Evolutionary conservation across 352 stramenopile genomes (phyloP).

Genomic region (Phytophthora citricola): DNA sequence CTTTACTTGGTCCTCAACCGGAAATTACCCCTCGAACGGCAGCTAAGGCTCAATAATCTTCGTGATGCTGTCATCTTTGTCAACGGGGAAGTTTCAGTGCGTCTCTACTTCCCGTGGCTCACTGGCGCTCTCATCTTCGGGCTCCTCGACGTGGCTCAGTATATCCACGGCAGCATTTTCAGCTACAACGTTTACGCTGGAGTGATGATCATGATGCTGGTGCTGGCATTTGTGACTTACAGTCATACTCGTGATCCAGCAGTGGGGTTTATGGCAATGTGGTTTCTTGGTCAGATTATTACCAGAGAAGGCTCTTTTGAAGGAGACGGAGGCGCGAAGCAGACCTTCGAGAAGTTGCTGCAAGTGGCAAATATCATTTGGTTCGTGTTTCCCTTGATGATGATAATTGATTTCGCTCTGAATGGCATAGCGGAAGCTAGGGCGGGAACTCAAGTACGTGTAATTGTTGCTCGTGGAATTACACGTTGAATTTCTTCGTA

Average conservation of each 20-base stretch:
- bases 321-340: not conserved
- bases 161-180: conserved; percentile 33
- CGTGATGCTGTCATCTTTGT: not conserved
- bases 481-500: too few relatives aligned
- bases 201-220: conserved; percentile 33
- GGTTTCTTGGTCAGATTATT: conserved; percentile 33
- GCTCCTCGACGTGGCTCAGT: conserved; percentile 37
- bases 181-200: conserved; percentile 30
- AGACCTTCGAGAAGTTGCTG: conserved; percentile 41
- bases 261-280: conserved; percentile 32
- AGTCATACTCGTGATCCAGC: conserved; percentile 33
- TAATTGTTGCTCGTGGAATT: too few relatives aligned
- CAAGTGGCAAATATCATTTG: not conserved
- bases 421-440: too few relatives aligned
- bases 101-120: conserved; percentile 44
- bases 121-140: conserved; percentile 26
- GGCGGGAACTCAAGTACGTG: too few relatives aligned
- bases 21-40: not conserved
- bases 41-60: not conserved
- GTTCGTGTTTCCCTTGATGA: too few relatives aligned
- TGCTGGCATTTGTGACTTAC: conserved; percentile 30
- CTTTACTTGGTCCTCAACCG: conserved; percentile 17
- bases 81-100: not conserved
- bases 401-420: too few relatives aligned
- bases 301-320: conserved; percentile 24